phyloP scores from a whole-genome alignment of 2,329 filamentous ascomycete genomes.

The Aspergillus proliferans region DNA sequence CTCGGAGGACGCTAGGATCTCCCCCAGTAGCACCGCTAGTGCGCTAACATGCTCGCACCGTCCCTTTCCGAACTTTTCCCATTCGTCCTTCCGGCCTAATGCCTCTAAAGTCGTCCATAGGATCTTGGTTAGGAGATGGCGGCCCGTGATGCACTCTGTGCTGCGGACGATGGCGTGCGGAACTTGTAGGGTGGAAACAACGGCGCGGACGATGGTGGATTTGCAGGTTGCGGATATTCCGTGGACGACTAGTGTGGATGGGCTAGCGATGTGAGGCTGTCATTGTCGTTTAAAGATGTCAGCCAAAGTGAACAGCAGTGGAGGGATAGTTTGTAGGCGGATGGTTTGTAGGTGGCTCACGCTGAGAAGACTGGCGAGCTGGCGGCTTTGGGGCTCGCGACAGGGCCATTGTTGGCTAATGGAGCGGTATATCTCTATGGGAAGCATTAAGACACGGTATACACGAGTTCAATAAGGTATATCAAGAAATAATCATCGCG shows the following conservation, averaged over 20 bases:
- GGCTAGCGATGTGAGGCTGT: slow-evolving; percentile 52
- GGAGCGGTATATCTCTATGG: slow-evolving; percentile 26
- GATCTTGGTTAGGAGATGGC: slow-evolving; percentile 43
- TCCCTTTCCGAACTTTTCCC: slow-evolving; percentile 45
- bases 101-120: slow-evolving; percentile 34
- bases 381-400: slow-evolving; percentile 36
- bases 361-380: slow-evolving; percentile 36
- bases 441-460: slow-evolving; percentile 20
- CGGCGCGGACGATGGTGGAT: slow-evolving; percentile 59
- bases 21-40: slow-evolving; percentile 63
- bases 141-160: slow-evolving; percentile 41
- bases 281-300: neutral
- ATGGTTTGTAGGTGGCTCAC: slow-evolving; percentile 22
- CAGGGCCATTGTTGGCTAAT: slow-evolving; percentile 39
- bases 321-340: neutral
- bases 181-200: slow-evolving; percentile 56
- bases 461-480: neutral
- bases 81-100: slow-evolving; percentile 29
- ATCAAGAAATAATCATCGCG: neutral
- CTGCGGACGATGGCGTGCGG: slow-evolving; percentile 38
- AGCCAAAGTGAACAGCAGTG: neutral
- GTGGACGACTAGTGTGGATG: slow-evolving; percentile 69
- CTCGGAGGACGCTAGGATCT: slow-evolving; percentile 29
- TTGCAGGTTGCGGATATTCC: slow-evolving; percentile 86
- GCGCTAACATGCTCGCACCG: slow-evolving; percentile 77